Evolutionary conservation across 192 early-diverging fungal genomes (phyloP).

Genomic region (Umbelopsis isabellina): DNA sequence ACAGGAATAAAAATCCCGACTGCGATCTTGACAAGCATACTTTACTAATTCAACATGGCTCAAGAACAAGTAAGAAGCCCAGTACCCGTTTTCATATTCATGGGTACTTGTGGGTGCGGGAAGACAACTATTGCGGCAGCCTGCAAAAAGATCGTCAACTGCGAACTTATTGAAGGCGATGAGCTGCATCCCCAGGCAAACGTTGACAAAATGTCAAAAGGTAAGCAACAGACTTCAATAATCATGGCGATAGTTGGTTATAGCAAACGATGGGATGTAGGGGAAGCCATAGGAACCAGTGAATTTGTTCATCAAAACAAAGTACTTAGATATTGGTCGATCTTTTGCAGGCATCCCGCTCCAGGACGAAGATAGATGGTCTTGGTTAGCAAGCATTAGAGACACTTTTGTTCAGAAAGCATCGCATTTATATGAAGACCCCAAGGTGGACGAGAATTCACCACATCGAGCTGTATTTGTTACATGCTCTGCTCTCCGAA

Average conservation of each 20-base stretch:
- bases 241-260: not conserved
- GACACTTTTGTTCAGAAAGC: conserved; percentile 38
- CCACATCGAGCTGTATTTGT: conserved; percentile 38
- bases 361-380: conserved; percentile 66
- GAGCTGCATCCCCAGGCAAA: conserved; percentile 59
- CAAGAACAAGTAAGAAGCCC: conserved; percentile 26
- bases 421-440: conserved; percentile 27
- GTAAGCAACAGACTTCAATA: conserved; percentile 21
- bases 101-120: conserved; percentile 70
- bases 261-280: not conserved
- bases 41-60: not conserved
- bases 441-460: not conserved
- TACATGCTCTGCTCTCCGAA: conserved; percentile 67
- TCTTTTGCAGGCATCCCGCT: conserved; percentile 44
- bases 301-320: too few species aligned
- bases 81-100: conserved; percentile 55
- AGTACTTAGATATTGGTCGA: too few species aligned
- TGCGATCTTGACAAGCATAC: not conserved
- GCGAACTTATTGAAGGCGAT: conserved; percentile 68
- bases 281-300: not conserved
- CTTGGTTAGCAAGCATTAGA: conserved; percentile 63
- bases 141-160: conserved; percentile 45
- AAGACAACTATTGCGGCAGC: conserved; percentile 59
- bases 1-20: not conserved
- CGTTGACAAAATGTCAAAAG: conserved; percentile 67